Evolutionary conservation across 768 basidiomycete genomes (phyloP).

Genomic region (Pulveroboletus sp.): DNA sequence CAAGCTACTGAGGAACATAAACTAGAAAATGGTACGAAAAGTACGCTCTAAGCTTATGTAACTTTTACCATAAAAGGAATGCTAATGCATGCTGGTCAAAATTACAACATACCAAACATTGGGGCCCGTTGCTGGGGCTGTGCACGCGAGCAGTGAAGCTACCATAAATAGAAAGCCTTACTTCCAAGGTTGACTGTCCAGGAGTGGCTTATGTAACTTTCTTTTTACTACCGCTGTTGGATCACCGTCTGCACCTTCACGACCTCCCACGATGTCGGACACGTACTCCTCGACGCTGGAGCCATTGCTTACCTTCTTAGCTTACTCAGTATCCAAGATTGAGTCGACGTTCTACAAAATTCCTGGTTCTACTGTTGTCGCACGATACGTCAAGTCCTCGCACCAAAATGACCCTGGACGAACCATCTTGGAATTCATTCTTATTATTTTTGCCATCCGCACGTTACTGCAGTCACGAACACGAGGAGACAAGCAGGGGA

Average conservation of each 20-base stretch:
- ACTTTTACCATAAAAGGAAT: too few species aligned
- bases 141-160: too few species aligned
- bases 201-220: conserved; percentile 12
- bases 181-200: too few species aligned
- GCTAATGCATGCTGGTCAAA: too few species aligned
- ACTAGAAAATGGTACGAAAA: too few species aligned
- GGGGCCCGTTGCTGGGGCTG: too few species aligned
- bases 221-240: conserved; percentile 1
- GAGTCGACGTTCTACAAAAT: conserved; percentile 68
- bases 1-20: too few species aligned
- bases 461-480: conserved; percentile 90
- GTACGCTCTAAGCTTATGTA: too few species aligned
- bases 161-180: too few species aligned
- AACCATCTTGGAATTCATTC: conserved; percentile 82
- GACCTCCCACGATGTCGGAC: conserved; percentile 33
- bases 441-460: conserved; percentile 82
- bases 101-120: too few species aligned
- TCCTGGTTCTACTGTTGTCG: conserved; percentile 77
- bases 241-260: background rate
- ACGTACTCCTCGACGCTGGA: conserved; percentile 34
- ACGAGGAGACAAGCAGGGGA: conserved; percentile 74
- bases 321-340: conserved; percentile 52
- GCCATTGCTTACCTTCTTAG: conserved; percentile 61
- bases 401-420: conserved; percentile 96
- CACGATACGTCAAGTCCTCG: conserved; percentile 90